Conservation (phyloP, 192 early-diverging fungal species). For the Coemansia reversa region DNA sequence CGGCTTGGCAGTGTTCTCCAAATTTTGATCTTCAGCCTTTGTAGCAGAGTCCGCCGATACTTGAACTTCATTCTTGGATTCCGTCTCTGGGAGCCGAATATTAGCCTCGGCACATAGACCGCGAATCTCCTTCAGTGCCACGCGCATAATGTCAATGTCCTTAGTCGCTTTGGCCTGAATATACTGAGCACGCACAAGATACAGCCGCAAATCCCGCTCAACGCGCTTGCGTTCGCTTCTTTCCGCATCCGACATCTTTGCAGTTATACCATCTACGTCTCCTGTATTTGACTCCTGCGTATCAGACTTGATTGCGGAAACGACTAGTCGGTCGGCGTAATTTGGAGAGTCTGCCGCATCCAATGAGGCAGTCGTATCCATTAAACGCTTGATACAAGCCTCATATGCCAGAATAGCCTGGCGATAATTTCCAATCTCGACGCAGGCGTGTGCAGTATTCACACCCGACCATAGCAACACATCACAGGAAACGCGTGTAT, state of each 20-base stretch:
- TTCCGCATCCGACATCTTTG: conserved; percentile 23
- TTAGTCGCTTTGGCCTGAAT: conserved; percentile 65
- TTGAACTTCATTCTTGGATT: not conserved
- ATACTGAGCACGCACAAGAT: conserved; percentile 48
- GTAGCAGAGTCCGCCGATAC: not conserved
- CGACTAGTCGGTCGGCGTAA: not conserved
- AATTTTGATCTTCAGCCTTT: not conserved
- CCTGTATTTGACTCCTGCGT: not conserved
- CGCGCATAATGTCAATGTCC: conserved; percentile 60
- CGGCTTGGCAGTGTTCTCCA: not conserved
- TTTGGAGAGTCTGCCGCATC: not conserved
- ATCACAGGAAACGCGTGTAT: conserved; percentile 25
- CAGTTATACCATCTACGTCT: not conserved
- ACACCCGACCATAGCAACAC: conserved; percentile 57
- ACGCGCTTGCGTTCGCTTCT: conserved; percentile 17
- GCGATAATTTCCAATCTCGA: conserved; percentile 72
- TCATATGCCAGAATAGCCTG: conserved; percentile 72
- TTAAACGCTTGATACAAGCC: conserved; percentile 55
- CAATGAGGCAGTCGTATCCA: conserved; percentile 18
- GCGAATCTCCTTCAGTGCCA: conserved; percentile 55
- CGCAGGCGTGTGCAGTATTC: conserved; percentile 76
- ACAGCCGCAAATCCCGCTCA: conserved; percentile 38
- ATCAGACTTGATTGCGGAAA: conserved; percentile 2
- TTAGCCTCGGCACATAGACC: conserved; percentile 12
- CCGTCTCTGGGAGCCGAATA: conserved; percentile 23